These are phyloP conservation scores for Amauroascus verrucosus DNA, from an alignment of 2,329 filamentous ascomycete genomes.

Conservation along the genomic window DNA sequence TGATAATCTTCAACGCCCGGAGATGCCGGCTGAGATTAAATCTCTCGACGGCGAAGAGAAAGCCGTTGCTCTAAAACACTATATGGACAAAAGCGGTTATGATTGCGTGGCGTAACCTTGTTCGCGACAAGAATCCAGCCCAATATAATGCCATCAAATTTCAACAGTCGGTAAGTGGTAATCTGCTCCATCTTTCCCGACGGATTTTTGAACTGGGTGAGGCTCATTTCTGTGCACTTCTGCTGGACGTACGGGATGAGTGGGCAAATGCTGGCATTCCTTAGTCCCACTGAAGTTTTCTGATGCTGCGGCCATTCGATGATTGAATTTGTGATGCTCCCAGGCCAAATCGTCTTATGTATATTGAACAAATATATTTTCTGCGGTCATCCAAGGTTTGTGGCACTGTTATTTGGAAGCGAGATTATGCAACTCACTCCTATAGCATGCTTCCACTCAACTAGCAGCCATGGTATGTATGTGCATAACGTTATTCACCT, in stretches of 20 bases:
- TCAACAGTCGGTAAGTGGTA: background rate
- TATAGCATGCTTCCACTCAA: no score
- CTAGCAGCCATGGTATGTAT: no score
- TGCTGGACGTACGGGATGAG: background rate
- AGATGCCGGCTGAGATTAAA: background rate
- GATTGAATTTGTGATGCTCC: no score
- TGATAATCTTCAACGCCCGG: background rate
- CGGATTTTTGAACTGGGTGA: slow-evolving; percentile 5
- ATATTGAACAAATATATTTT: no score
- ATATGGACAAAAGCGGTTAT: slow-evolving; percentile 11
- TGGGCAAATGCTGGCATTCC: background rate
- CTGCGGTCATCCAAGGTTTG: no score
- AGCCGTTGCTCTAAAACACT: background rate
- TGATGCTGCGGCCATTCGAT: no score
- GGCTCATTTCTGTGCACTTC: slow-evolving; percentile 2
- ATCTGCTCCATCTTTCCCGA: slow-evolving; percentile 1
- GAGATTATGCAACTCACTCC: no score
- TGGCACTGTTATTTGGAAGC: no score
- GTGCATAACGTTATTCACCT: no score
- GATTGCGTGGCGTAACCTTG: slow-evolving; percentile 12
- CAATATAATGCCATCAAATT: slow-evolving; percentile 13
- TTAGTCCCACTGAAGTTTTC: background rate
- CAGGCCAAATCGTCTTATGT: no score
- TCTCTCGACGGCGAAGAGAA: background rate
- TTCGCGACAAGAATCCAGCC: slow-evolving; percentile 10